Conservation (phyloP, 192 early-diverging fungal genomes). For the Rhizophlyctis rosea region DNA sequence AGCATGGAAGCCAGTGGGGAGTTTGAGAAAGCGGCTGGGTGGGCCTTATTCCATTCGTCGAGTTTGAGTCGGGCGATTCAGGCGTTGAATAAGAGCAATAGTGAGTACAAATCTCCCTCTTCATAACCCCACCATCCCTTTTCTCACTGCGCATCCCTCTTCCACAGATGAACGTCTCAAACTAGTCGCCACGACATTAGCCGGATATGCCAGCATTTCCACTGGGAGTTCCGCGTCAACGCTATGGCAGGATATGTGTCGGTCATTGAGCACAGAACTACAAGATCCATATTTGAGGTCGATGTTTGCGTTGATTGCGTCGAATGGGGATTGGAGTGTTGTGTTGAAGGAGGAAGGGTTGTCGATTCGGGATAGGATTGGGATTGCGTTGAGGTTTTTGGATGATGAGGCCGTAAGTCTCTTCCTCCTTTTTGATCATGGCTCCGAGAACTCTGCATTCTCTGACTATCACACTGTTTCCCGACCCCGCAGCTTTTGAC, state of each 20-base stretch:
- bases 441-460: slow-evolving; percentile 2
- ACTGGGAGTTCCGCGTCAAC: slow-evolving; percentile 11
- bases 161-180: slow-evolving; percentile 77
- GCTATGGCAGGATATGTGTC: slow-evolving; percentile 64
- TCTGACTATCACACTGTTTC: too few species aligned
- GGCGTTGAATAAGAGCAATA: slow-evolving; percentile 49
- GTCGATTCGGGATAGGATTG: slow-evolving; percentile 73
- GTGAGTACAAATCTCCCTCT: too few species aligned
- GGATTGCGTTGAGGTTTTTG: slow-evolving; percentile 82
- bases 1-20: slow-evolving; percentile 67
- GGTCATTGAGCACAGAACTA: slow-evolving; percentile 55
- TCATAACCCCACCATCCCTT: too few species aligned
- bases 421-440: too few species aligned
- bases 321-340: slow-evolving; percentile 71
- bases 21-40: slow-evolving; percentile 83
- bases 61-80: slow-evolving; percentile 69
- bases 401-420: slow-evolving; percentile 70
- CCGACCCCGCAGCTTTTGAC: slow-evolving; percentile 59
- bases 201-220: slow-evolving; percentile 42
- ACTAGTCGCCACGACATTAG: slow-evolving; percentile 75
- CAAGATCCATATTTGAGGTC: slow-evolving; percentile 75
- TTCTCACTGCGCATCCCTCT: too few species aligned
- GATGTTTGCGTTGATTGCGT: slow-evolving; percentile 85
- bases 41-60: slow-evolving; percentile 80
- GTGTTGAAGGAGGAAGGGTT: slow-evolving; percentile 72